Conservation (phyloP, 1,139 yeast species). For the Suhomyces panamericanus region DNA sequence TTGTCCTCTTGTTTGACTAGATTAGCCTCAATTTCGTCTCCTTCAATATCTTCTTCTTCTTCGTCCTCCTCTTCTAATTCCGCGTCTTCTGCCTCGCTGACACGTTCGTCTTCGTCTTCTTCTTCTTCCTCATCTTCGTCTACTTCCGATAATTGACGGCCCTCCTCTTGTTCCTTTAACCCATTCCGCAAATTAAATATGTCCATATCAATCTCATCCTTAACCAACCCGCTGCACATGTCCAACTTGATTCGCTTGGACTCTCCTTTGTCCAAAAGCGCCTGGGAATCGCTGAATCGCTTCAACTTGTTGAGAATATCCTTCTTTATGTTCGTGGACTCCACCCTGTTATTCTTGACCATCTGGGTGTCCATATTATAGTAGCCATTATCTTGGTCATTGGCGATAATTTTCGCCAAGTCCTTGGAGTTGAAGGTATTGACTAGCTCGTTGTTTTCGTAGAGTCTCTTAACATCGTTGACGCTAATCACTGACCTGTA, state of each 20-base stretch:
- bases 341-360: constrained; percentile 34
- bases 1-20: constrained; percentile 7
- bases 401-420: constrained; percentile 9
- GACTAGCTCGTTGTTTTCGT: constrained; percentile 7
- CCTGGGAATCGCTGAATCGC: constrained; percentile 11
- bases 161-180: background rate
- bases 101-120: background rate
- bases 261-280: background rate
- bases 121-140: too few species aligned
- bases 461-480: constrained; percentile 17
- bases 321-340: constrained; percentile 30
- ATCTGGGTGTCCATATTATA: constrained; percentile 25
- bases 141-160: background rate
- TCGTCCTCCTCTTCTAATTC: constrained; percentile 10
- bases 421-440: constrained; percentile 12
- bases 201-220: constrained; percentile 30
- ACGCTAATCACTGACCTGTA: constrained; percentile 32
- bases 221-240: constrained; percentile 24
- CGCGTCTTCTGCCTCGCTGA: constrained; percentile 11
- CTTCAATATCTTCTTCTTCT: constrained; percentile 10
- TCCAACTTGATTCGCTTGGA: constrained; percentile 18
- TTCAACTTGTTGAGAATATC: constrained; percentile 14
- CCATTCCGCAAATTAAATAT: constrained; percentile 11
- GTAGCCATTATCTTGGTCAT: constrained; percentile 31
- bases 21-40: constrained; percentile 11